Percentiles rank a stretch among this genome's conserved stretches.
These are phyloP conservation scores for Pythium phragmitis DNA, from an alignment of 352 stramenopile species.

Conservation along the genomic window DNA sequence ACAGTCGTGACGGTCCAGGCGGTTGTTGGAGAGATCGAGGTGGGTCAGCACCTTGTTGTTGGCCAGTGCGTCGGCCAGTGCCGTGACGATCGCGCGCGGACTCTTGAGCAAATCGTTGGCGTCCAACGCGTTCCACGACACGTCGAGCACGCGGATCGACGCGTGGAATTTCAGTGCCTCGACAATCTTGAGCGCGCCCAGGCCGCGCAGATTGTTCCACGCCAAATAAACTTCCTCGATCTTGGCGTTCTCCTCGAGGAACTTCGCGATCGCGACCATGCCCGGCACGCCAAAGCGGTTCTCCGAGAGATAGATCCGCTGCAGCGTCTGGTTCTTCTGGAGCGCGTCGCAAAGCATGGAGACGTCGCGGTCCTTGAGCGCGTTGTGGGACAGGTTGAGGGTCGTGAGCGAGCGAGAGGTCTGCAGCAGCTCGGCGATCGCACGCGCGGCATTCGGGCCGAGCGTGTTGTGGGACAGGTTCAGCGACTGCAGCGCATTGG, in stretches of 20 bases:
- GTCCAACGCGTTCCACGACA: constrained; percentile 78
- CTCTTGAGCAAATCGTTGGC: constrained; percentile 43
- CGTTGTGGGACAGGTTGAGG: constrained; percentile 69
- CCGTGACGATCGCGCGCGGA: constrained; percentile 46
- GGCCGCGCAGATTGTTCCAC: constrained; percentile 72
- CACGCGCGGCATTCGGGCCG: constrained; percentile 34
- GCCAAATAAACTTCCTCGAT: constrained; percentile 78
- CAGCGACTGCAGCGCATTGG: constrained; percentile 42
- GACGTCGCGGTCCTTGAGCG: constrained; percentile 58
- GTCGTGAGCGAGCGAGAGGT: constrained; percentile 51
- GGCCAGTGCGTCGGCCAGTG: constrained; percentile 56
- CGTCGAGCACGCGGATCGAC: constrained; percentile 62
- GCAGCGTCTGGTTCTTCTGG: constrained; percentile 65
- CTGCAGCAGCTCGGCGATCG: constrained; percentile 41
- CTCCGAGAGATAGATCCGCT: constrained; percentile 66
- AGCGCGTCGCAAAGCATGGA: constrained; percentile 73
- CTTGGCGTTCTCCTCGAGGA: constrained; percentile 71
- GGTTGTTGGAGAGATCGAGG: constrained; percentile 74
- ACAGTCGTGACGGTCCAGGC: constrained; percentile 62
- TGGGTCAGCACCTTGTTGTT: constrained; percentile 79
- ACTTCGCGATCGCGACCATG: constrained; percentile 64
- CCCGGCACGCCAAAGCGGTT: constrained; percentile 63
- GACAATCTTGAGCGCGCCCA: constrained; percentile 68
- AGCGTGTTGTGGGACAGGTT: constrained; percentile 70
- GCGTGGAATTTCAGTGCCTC: constrained; percentile 74